Evolutionary conservation across 208 protist species (phyloP).

Genomic region (Strigomonas culicis): DNA sequence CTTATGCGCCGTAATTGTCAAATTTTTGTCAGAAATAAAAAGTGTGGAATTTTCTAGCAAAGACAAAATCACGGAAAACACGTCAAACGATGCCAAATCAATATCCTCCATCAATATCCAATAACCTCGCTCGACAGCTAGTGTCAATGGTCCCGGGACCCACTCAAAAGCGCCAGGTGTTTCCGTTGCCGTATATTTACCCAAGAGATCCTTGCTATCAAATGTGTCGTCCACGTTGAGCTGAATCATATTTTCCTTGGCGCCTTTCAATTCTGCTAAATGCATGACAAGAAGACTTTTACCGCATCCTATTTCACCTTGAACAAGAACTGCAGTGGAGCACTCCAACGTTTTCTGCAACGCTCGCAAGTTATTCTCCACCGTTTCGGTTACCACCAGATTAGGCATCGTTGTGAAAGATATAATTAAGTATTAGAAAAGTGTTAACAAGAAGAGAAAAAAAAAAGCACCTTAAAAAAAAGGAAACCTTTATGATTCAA

Average conservation of each 20-base stretch:
- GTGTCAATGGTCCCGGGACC: constrained; percentile 96
- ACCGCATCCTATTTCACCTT: constrained; percentile 83
- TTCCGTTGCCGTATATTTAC: constrained; percentile 98
- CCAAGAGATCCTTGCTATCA: constrained; percentile 98
- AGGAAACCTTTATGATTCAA: constrained; percentile 15
- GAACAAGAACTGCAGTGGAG: constrained; percentile 75
- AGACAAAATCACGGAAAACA: constrained; percentile 96
- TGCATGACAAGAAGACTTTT: constrained; percentile 73
- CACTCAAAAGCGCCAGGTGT: constrained; percentile 98
- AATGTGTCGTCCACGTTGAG: constrained; percentile 97
- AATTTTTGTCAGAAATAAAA: constrained; percentile 95
- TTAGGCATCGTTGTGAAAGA: background rate
- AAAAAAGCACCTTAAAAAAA: constrained; percentile 9
- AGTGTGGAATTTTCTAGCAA: constrained; percentile 95
- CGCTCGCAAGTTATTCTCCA: constrained; percentile 33
- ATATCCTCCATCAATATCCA: constrained; percentile 99
- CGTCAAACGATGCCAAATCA: constrained; percentile 97
- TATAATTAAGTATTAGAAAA: constrained; percentile 10
- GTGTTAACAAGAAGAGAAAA: constrained; percentile 16
- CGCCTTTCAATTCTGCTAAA: constrained; percentile 49
- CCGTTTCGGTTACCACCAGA: constrained; percentile 37
- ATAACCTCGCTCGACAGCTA: constrained; percentile 93
- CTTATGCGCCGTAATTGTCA: constrained; percentile 80
- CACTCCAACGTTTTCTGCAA: constrained; percentile 61
- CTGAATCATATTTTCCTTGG: constrained; percentile 77